Evolutionary conservation across 2,329 filamentous ascomycete species (phyloP), one percentile per base, ranked within the genome.

Genomic region (Tolypocladium amazonense): DNA sequence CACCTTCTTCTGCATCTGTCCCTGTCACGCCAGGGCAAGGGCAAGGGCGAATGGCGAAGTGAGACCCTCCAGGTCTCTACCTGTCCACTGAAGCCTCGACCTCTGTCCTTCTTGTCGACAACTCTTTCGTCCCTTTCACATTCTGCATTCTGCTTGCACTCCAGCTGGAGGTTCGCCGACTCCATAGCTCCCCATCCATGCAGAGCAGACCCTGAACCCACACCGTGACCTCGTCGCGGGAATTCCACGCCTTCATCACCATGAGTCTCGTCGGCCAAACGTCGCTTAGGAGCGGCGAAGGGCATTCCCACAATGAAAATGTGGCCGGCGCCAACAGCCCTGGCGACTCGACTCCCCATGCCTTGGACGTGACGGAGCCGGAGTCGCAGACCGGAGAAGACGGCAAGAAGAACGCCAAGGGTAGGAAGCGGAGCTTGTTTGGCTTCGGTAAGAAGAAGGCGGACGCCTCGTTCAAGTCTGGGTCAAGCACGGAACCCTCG

Each of bases 391-490:
- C 66, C 3, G 74, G 8, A 23, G 43, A 72, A 27, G 64, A 63
- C 55, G 62, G 60, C 43, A 62, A 64, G 58, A 64, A 65, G 55
- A 58, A 58, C 54, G 54, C 41, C 55, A 69, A 68, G 58, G 80
- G 79, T 59, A 81, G 82, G 71, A 86, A 82, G 72, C 77, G 82
- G 63, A 78, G 79, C 61, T 73, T 87, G 35, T 87, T 86, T 70
- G 79, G 81, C 5, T 81, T 87, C 61, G 82, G 82, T 60, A 86
- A 83, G 76, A 87, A 86, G 74, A 86, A 83, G 74, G 75, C 60
- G 33, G 64, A 79, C 11, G 58, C 58, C 45, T 76, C 77, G 60
- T 67, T 70, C 53, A 77, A 77, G 63, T 62, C 70, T 60, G 70
- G 68, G 61, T 65, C 74, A 60, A 65, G 68, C 62, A 62, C 69